These are phyloP conservation scores for Musa troglodytarum DNA, from an alignment of 176 grass and related monocot genomes.

Conservation along the genomic window DNA sequence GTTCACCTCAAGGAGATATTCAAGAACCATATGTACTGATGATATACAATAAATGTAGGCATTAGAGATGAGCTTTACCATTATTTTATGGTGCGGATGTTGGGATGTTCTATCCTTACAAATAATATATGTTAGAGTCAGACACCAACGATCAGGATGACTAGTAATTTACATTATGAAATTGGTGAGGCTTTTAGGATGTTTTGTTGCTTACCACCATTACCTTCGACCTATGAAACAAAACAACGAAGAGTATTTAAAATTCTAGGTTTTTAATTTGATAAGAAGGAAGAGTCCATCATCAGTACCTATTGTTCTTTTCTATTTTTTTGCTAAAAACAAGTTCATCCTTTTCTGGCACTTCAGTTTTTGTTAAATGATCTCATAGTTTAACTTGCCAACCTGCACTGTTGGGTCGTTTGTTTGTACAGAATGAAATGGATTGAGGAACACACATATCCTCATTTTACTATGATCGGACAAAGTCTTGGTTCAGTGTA, in stretches of 20 bases:
- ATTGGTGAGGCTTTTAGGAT: neutral
- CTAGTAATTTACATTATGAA: neutral
- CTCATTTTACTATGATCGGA: slow-evolving; percentile 90
- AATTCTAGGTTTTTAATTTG: neutral
- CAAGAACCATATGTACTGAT: too few relatives aligned
- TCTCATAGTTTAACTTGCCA: neutral
- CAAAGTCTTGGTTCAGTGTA: slow-evolving; percentile 87
- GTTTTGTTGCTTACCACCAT: neutral
- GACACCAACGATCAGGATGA: neutral
- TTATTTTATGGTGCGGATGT: too few relatives aligned
- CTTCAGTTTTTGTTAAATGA: too few relatives aligned
- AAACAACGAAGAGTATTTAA: neutral
- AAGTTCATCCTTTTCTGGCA: neutral
- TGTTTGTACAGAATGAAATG: slow-evolving; percentile 77
- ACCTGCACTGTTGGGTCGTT: slow-evolving; percentile 54
- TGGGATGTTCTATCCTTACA: too few relatives aligned
- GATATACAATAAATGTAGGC: too few relatives aligned
- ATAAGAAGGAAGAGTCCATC: neutral
- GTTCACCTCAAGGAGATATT: neutral
- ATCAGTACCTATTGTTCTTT: neutral
- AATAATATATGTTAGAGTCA: neutral
- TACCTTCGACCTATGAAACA: neutral
- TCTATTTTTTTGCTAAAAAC: too few relatives aligned
- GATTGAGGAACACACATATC: slow-evolving; percentile 70
- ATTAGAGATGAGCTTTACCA: too few relatives aligned